These are phyloP conservation scores for Ceratocystis huliohia DNA, from an alignment of 2,329 filamentous ascomycete species.

Conservation along the genomic window DNA sequence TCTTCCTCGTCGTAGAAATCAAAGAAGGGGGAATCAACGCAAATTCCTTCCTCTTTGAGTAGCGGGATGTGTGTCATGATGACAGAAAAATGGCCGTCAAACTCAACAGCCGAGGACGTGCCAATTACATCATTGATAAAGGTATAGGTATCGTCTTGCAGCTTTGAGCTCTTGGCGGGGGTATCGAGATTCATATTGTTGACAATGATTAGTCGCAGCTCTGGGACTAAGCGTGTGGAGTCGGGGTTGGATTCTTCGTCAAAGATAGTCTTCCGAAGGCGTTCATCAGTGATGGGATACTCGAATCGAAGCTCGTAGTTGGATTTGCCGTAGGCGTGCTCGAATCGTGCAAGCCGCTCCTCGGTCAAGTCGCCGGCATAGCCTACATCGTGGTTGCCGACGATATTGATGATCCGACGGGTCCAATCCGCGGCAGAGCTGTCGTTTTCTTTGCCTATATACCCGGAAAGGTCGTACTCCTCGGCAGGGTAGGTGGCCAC, in stretches of 20 bases:
- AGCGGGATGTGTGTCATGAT: constrained; percentile 86
- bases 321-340: constrained; percentile 68
- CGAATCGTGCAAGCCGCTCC: constrained; percentile 67
- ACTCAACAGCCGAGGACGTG: constrained; percentile 47
- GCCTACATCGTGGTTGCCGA: constrained; percentile 91
- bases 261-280: constrained; percentile 32
- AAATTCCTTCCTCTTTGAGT: constrained; percentile 69
- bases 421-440: constrained; percentile 44
- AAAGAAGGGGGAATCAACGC: constrained; percentile 74
- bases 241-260: constrained; percentile 34
- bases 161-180: constrained; percentile 51
- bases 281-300: constrained; percentile 36
- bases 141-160: constrained; percentile 64
- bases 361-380: constrained; percentile 82
- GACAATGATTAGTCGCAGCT: constrained; percentile 70
- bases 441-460: constrained; percentile 31
- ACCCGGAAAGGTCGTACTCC: constrained; percentile 39
- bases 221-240: constrained; percentile 43
- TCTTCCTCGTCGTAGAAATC: constrained; percentile 57
- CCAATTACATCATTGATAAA: constrained; percentile 62
- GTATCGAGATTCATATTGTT: constrained; percentile 92
- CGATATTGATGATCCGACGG: constrained; percentile 73
- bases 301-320: constrained; percentile 81
- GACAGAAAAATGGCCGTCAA: constrained; percentile 58
- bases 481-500: constrained; percentile 36